phyloP scores from a whole-genome alignment of 345 rosid species.

The Eucalyptus leucophloia region DNA sequence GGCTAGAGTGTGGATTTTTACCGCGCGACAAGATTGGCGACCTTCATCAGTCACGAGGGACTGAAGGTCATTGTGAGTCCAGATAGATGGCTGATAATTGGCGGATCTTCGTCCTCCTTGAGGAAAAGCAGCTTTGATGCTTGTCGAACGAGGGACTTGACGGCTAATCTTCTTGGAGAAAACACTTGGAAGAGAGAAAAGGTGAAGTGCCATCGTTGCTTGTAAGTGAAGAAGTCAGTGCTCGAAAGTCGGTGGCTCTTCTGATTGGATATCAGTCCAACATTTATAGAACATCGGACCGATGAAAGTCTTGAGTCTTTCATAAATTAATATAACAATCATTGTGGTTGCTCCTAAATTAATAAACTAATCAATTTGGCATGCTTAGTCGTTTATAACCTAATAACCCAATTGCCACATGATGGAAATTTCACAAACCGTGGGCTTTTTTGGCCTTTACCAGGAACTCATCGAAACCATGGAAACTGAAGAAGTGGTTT shows the following conservation, averaged over 20 bases:
- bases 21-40: neutral
- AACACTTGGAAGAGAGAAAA: neutral
- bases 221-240: neutral
- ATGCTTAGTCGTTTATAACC: too few species aligned
- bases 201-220: neutral
- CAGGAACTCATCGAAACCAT: too few species aligned
- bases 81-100: neutral
- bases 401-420: too few species aligned
- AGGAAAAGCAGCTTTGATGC: neutral
- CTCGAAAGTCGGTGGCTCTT: neutral
- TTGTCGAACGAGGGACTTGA: neutral
- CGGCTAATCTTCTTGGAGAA: neutral
- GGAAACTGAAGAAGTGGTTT: too few species aligned
- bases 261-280: neutral
- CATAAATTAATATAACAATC: too few species aligned
- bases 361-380: too few species aligned
- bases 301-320: neutral
- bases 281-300: neutral
- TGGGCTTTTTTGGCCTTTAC: too few species aligned
- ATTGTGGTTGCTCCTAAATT: too few species aligned
- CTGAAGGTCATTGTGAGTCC: neutral
- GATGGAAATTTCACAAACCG: too few species aligned
- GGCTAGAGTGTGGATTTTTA: neutral
- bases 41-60: neutral
- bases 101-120: neutral